These are phyloP conservation scores for Dactylellina drechsleri DNA, from an alignment of 2,329 filamentous ascomycete genomes.

Conservation along the genomic window DNA sequence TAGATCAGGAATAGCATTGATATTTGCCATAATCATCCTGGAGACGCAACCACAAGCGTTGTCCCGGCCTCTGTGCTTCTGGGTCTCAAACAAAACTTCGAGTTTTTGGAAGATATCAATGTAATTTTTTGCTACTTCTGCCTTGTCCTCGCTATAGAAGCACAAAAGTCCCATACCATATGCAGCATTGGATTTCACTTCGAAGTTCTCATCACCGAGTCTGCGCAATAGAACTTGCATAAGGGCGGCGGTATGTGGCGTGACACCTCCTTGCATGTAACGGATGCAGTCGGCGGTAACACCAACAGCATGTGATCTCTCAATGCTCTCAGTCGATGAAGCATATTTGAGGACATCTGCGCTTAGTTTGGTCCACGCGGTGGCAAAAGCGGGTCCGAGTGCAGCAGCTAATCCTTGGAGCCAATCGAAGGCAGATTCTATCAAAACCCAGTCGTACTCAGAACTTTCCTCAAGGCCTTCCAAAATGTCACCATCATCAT, in stretches of 20 bases:
- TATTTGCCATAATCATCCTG: constrained; percentile 90
- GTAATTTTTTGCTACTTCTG: constrained; percentile 79
- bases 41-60: constrained; percentile 92
- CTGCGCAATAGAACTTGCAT: constrained; percentile 85
- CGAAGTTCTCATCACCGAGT: constrained; percentile 85
- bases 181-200: constrained; percentile 94
- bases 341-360: constrained; percentile 89
- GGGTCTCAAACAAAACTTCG: constrained; percentile 78
- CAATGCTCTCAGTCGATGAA: constrained; percentile 83
- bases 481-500: constrained; percentile 78
- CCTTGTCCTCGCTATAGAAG: constrained; percentile 78
- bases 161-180: constrained; percentile 89
- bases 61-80: constrained; percentile 84
- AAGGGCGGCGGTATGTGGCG: constrained; percentile 79
- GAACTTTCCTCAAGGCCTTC: constrained; percentile 77
- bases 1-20: constrained; percentile 74
- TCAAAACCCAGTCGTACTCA: constrained; percentile 96
- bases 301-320: constrained; percentile 89
- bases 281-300: constrained; percentile 90
- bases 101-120: constrained; percentile 82
- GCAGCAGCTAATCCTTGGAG: constrained; percentile 84
- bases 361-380: constrained; percentile 96
- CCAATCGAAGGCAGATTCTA: constrained; percentile 93
- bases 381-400: constrained; percentile 80
- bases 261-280: constrained; percentile 82